Base-by-base conservation (phyloP, 805 yeast genomes). In the Naumovozyma baii region DNA sequence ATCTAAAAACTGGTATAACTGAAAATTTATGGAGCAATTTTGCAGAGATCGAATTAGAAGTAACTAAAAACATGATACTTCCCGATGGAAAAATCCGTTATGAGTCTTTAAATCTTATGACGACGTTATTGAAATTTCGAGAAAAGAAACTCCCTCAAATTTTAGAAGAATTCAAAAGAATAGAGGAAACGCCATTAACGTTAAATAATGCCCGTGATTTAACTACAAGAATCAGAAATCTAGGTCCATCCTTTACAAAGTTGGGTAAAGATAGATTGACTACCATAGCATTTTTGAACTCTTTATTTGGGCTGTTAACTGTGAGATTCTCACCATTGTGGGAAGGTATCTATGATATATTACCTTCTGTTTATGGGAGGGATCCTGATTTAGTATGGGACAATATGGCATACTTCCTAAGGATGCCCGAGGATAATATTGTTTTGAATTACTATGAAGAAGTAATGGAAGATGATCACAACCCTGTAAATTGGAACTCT, bases 321-420 rank as follows among this genome's bases (percentile, higher is more conserved):
- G 78, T 78, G 26, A 73, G 75, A 42, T 86, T 90, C 49, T 82
- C 85, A 40, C 97, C 97, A 1, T 70, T 82, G 12, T 87, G 95
- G 95, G 72, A 74, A 15, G 86, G 82, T 4, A 82, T 83, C 2
- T 63, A 69, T 39, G 90, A 80, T 44, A 70, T 73, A 3, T 52
- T 84, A 3, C 74, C 78, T 1, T 52, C 59, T 3, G 58, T 80
- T 8, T 59, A 67, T 12, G 63, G 55, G 14, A 68, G 67, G 45
- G 55, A 64, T 37, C 66, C 69, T 14, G 61, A 58, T 0, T 36
- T 64, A 10, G 63, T 83, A 0, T 86, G 95, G 94, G 54, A 66
- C 0, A 51, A 74, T 15, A 62, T 77, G 0, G 57, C 60, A 31
- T 50, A 55, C 3, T 68, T 74, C 36, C 44, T 63, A 15, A 47